These are phyloP conservation scores for Medicago ruthenica DNA, from an alignment of 306 rosid species.

Conservation along the genomic window DNA sequence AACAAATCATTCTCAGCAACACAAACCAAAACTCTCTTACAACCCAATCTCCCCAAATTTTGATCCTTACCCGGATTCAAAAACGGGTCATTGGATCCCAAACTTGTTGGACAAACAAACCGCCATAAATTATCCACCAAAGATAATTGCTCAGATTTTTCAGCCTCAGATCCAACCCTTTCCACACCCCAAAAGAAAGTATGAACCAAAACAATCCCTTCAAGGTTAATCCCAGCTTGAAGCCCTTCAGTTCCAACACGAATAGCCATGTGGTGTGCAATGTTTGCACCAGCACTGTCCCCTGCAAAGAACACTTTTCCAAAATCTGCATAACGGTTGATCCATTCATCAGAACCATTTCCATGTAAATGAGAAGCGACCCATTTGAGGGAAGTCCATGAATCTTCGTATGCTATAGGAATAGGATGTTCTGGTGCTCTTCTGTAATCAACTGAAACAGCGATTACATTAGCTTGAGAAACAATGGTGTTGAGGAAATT, in stretches of 20 bases:
- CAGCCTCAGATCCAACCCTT: conserved; percentile 39
- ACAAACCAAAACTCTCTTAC: conserved; percentile 60
- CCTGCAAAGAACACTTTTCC: conserved; percentile 58
- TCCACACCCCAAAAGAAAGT: conserved; percentile 68
- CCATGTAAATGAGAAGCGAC: conserved; percentile 55
- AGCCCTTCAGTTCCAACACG: conserved; percentile 53
- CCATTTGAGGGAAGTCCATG: conserved; percentile 68
- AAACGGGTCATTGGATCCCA: conserved; percentile 58
- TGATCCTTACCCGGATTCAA: conserved; percentile 66
- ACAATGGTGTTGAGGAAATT: conserved; percentile 44
- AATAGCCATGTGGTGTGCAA: conserved; percentile 58
- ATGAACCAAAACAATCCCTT: conserved; percentile 61
- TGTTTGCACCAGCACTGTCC: conserved; percentile 78
- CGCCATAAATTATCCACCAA: conserved; percentile 51
- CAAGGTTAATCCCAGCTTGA: conserved; percentile 45
- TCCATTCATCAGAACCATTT: conserved; percentile 62
- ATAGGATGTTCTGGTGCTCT: conserved; percentile 75
- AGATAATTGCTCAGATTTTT: background rate
- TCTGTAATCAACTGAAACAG: conserved; percentile 70
- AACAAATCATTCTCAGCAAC: conserved; percentile 67
- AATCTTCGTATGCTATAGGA: conserved; percentile 62
- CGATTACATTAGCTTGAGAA: conserved; percentile 50
- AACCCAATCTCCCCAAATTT: conserved; percentile 51
- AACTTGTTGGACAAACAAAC: conserved; percentile 44
- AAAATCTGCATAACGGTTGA: conserved; percentile 54